These are phyloP conservation scores for Fusarium cicatricum DNA, from an alignment of 2,329 filamentous ascomycete species.

Conservation along the genomic window DNA sequence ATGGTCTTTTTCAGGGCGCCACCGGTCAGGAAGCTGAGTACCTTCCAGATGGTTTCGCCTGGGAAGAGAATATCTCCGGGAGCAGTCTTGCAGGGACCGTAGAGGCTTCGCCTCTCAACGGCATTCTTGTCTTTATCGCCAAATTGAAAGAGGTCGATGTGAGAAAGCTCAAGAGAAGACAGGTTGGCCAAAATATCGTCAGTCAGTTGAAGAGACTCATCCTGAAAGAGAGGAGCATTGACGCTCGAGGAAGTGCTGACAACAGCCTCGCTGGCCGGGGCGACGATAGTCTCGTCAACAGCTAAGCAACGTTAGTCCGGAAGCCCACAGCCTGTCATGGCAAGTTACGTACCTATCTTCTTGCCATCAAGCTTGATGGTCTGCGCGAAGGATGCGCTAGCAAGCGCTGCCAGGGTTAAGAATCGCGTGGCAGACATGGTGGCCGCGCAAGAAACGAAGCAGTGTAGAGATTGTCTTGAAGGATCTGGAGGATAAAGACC, in stretches of 20 bases:
- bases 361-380: constrained; percentile 39
- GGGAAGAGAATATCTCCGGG: constrained; percentile 45
- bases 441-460: not conserved
- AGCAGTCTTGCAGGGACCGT: constrained; percentile 42
- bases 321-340: not conserved
- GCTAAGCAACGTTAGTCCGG: not conserved
- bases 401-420: constrained; percentile 26
- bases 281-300: constrained; percentile 33
- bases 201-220: constrained; percentile 47
- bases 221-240: constrained; percentile 17
- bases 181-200: constrained; percentile 46
- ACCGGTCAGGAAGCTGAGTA: constrained; percentile 45
- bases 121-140: constrained; percentile 17
- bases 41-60: constrained; percentile 39
- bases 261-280: constrained; percentile 31
- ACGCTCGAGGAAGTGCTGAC: constrained; percentile 12
- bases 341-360: constrained; percentile 31
- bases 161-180: constrained; percentile 40
- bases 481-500: constrained; percentile 2
- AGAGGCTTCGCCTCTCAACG: constrained; percentile 9
- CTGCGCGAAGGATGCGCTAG: constrained; percentile 32
- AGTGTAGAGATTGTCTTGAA: not conserved
- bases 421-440: constrained; percentile 25
- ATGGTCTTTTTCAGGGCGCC: constrained; percentile 45
- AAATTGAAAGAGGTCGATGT: constrained; percentile 47